Conservation (phyloP, 441 rosid genomes). For the Gossypium aridum region DNA sequence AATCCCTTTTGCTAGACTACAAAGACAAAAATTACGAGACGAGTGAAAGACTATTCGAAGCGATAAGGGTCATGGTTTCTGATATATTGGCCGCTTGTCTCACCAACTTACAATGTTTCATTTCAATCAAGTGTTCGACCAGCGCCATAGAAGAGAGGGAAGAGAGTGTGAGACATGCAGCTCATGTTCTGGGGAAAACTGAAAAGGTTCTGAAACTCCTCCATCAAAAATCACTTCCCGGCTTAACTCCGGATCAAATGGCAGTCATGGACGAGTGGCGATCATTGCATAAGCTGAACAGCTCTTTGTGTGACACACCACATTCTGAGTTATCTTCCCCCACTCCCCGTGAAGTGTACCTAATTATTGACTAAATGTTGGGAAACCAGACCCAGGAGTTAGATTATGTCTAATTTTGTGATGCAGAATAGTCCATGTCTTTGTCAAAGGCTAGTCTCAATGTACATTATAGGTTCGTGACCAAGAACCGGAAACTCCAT, state of each 20-base stretch:
- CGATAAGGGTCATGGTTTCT: slow-evolving; percentile 36
- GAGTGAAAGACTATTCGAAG: slow-evolving; percentile 31
- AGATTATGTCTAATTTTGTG: background rate
- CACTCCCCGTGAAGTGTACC: slow-evolving; percentile 21
- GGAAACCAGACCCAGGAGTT: slow-evolving; percentile 4
- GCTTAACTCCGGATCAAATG: slow-evolving; percentile 33
- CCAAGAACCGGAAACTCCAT: no score
- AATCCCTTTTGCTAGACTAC: slow-evolving; percentile 42
- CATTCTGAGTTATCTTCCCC: slow-evolving; percentile 12
- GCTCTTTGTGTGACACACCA: slow-evolving; percentile 5
- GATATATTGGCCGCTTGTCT: slow-evolving; percentile 71
- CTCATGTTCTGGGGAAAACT: slow-evolving; percentile 54
- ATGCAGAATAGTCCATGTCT: background rate
- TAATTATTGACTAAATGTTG: slow-evolving; percentile 26
- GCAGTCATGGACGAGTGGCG: slow-evolving; percentile 61
- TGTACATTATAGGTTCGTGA: background rate
- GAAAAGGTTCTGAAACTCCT: slow-evolving; percentile 47
- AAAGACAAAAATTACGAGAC: slow-evolving; percentile 21
- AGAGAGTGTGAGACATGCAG: slow-evolving; percentile 45
- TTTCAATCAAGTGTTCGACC: slow-evolving; percentile 42
- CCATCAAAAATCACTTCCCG: slow-evolving; percentile 31
- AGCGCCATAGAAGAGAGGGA: slow-evolving; percentile 52
- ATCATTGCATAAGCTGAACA: slow-evolving; percentile 23
- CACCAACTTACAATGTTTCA: slow-evolving; percentile 42
- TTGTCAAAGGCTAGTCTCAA: background rate